Base-by-base conservation (phyloP, 1,139 yeast genomes). In the Hansenula sp. region DNA sequence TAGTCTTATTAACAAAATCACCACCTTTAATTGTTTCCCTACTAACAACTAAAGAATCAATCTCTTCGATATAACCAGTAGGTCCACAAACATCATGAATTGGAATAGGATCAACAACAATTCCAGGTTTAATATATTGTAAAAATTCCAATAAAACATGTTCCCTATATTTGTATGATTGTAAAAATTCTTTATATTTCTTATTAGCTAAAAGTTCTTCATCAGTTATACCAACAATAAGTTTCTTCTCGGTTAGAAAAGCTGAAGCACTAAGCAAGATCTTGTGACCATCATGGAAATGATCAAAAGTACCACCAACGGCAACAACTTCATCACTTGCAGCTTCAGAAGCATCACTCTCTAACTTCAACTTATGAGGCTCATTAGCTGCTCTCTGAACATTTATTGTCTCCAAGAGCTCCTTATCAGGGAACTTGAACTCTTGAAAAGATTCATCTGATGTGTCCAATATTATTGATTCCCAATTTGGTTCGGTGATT, bases 221-320 rank as follows among this genome's bases (percentile, higher is more conserved):
- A 11, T 90, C 96, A 0, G 97, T 88, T 6, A 94, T 69, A 0
- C 98, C 98, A 9, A 92, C 70, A 40, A 92, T 83, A 12, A 92
- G 65, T 20, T 62, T 65, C 4, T 60, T 52, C 6, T 63, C 55
- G 0, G 94, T 71, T 13, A 87, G 51, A 55, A 79, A 89, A 0
- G 81, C 77, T 0, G 95, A 73, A 50, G 87, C 68, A 0, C 95
- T 82, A 9, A 94, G 67, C 18, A 94, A 66, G 25, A 92, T 81
- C 60, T 86, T 88, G 62, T 94, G 99, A 0, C 98, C 99, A 56
- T 85, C 96, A 55, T 94, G 99, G 29, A 94, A 59, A 62, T 94
- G 97, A 58, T 94, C 99, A 65, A 94, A 94, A 0, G 98, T 94
- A 0, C 99, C 99, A 1, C 98, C 98, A 1, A 90, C 81, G 1